Percentiles rank a stretch among this genome's conserved stretches.
Conservation (phyloP, 1,284 basidiomycete species). For the Cutaneotrichosporon sp. region DNA sequence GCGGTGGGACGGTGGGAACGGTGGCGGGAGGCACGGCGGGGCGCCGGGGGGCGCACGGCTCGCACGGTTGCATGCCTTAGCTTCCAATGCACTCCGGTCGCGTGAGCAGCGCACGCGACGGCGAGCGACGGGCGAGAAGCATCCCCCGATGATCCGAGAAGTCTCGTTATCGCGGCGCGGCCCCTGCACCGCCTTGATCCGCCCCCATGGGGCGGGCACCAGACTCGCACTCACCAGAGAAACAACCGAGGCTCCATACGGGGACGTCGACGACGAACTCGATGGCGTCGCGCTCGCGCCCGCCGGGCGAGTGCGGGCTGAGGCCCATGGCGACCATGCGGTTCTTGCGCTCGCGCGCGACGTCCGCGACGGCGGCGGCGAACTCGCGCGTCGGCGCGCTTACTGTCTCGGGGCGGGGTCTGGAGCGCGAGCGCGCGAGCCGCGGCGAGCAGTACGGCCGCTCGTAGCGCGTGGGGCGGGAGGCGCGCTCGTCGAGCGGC, state of each 20-base stretch:
- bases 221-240: slow-evolving; percentile 50
- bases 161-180: too few relatives aligned
- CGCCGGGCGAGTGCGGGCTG: slow-evolving; percentile 14
- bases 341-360: slow-evolving; percentile 13
- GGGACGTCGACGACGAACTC: slow-evolving; percentile 54
- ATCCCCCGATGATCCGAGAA: too few relatives aligned
- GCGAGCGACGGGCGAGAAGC: too few relatives aligned
- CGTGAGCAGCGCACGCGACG: too few relatives aligned
- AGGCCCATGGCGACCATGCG: slow-evolving; percentile 19
- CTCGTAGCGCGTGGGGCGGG: slow-evolving; percentile 7
- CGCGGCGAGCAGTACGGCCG: slow-evolving; percentile 21
- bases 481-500: neutral
- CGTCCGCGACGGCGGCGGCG: slow-evolving; percentile 13
- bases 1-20: neutral
- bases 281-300: slow-evolving; percentile 32
- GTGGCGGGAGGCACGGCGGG: neutral
- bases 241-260: slow-evolving; percentile 52
- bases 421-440: slow-evolving; percentile 20
- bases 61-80: too few relatives aligned
- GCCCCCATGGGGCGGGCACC: neutral
- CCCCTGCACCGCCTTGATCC: neutral
- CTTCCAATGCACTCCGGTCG: too few relatives aligned
- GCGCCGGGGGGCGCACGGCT: too few relatives aligned
- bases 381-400: slow-evolving; percentile 16
- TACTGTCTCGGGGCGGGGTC: slow-evolving; percentile 18